These are phyloP conservation scores for Hypomyces rosellus DNA, from an alignment of 2,329 filamentous ascomycete species.

Conservation along the genomic window DNA sequence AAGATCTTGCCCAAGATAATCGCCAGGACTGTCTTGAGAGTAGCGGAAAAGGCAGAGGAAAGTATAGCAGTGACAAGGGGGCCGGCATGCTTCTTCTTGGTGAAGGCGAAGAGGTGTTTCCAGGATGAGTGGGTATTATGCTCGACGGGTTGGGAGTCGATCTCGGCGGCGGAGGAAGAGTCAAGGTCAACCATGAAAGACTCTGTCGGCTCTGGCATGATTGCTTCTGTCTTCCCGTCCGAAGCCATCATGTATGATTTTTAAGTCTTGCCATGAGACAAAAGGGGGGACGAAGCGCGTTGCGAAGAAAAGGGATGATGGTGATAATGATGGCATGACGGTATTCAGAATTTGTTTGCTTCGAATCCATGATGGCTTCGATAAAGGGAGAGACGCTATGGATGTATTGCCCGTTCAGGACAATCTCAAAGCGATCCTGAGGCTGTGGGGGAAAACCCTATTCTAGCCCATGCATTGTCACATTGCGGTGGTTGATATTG, in stretches of 20 bases:
- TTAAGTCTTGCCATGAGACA: neutral
- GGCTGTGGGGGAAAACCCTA: neutral
- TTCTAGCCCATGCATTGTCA: conserved; percentile 2
- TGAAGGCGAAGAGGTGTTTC: conserved; percentile 64
- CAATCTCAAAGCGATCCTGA: conserved; percentile 1
- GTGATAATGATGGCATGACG: neutral
- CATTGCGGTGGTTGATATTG: conserved; percentile 10
- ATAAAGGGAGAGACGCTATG: neutral
- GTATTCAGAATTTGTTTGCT: neutral
- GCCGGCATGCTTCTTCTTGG: conserved; percentile 51
- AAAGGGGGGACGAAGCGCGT: neutral
- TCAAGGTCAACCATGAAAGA: neutral
- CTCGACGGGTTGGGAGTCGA: neutral
- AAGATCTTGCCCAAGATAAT: conserved; percentile 72
- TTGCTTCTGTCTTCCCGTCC: neutral
- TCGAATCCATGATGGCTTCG: neutral
- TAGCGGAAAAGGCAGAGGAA: conserved; percentile 53
- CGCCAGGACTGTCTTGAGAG: conserved; percentile 58
- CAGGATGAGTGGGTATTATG: conserved; percentile 21
- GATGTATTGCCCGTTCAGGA: conserved; percentile 2
- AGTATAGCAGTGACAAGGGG: conserved; percentile 49
- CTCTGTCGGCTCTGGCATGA: neutral
- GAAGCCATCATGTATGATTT: conserved; percentile 2
- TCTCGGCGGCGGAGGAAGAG: neutral
- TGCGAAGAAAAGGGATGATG: neutral